phyloP scores from a whole-genome alignment of 2,329 filamentous ascomycete species.

The Magnaporthiopsis incrustans region DNA sequence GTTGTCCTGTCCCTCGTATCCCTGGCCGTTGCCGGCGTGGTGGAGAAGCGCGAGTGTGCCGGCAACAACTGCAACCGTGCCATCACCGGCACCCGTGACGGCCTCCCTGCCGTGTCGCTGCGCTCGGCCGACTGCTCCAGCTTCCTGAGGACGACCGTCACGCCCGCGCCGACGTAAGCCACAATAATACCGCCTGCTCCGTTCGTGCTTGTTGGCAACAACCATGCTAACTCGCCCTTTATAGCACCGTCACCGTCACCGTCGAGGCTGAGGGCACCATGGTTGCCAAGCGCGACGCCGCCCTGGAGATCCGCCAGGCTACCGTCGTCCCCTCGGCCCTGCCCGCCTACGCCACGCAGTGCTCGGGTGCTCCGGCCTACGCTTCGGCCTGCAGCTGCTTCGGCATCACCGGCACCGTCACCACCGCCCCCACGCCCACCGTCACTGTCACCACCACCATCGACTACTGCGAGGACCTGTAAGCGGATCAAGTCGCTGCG shows the following conservation, averaged over 20 bases:
- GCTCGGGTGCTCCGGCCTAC: conserved; percentile 26
- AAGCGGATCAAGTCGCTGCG: conserved; percentile 7
- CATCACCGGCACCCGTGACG: conserved; percentile 33
- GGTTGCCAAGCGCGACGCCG: conserved; percentile 19
- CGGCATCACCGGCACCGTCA: conserved; percentile 30
- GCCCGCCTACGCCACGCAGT: conserved; percentile 33
- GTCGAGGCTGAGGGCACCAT: conserved; percentile 18
- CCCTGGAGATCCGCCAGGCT: conserved; percentile 20
- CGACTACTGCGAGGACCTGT: conserved; percentile 32
- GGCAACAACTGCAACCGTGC: conserved; percentile 40
- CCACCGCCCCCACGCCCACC: conserved; percentile 30
- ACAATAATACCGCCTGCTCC: too few relatives aligned
- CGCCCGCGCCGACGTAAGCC: conserved; percentile 31
- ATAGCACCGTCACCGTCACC: conserved; percentile 32
- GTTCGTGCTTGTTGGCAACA: not conserved
- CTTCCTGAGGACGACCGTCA: conserved; percentile 31
- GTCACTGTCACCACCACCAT: conserved; percentile 32
- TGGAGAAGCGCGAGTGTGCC: conserved; percentile 28
- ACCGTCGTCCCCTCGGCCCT: conserved; percentile 23
- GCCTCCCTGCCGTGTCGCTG: conserved; percentile 24
- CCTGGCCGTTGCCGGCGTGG: conserved; percentile 26
- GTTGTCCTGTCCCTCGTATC: conserved; percentile 29
- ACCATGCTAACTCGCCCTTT: conserved; percentile 2
- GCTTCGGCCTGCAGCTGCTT: conserved; percentile 37
- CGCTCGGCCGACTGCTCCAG: conserved; percentile 32